Percentiles rank a stretch among this genome's conserved stretches.
Conservation (phyloP, 1,284 basidiomycete genomes). For the Grifola frondosa region DNA sequence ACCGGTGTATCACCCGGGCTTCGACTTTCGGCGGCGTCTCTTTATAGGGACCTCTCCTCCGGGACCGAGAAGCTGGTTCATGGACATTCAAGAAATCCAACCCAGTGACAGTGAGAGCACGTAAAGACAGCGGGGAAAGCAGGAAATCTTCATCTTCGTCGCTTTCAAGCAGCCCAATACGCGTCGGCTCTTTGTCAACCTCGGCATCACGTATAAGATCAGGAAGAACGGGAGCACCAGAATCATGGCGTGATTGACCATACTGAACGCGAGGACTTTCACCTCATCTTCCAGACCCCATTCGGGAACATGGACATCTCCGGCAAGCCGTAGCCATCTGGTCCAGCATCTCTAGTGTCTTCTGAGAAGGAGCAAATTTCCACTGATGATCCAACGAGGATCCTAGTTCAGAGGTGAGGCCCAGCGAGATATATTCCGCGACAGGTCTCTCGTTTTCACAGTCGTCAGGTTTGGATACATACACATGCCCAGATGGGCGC, state of each 20-base stretch:
- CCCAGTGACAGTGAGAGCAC: constrained; percentile 30
- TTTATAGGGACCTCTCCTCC: constrained; percentile 17
- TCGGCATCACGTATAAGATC: constrained; percentile 11
- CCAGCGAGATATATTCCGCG: constrained; percentile 10
- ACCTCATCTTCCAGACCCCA: constrained; percentile 64
- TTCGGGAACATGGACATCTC: constrained; percentile 58
- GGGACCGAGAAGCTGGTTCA: too few species aligned
- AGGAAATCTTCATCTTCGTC: constrained; percentile 37
- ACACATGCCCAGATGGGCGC: not conserved
- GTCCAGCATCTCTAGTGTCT: constrained; percentile 50
- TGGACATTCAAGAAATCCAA: constrained; percentile 15
- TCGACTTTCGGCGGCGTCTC: too few species aligned
- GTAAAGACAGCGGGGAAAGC: constrained; percentile 20
- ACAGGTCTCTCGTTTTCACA: not conserved
- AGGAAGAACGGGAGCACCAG: constrained; percentile 2
- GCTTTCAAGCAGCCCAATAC: constrained; percentile 27
- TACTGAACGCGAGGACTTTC: constrained; percentile 37
- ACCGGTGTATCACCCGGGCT: too few species aligned
- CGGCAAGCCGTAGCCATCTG: constrained; percentile 59
- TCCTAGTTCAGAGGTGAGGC: not conserved
- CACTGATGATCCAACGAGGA: constrained; percentile 16
- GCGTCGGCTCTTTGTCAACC: constrained; percentile 34
- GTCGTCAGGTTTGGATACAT: too few species aligned
- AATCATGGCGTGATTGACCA: constrained; percentile 11
- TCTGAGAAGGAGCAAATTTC: constrained; percentile 24